Evolutionary conservation across 805 yeast genomes (phyloP), one percentile per base, ranked within the genome.

Genomic region (Sugiyamaella americana): DNA sequence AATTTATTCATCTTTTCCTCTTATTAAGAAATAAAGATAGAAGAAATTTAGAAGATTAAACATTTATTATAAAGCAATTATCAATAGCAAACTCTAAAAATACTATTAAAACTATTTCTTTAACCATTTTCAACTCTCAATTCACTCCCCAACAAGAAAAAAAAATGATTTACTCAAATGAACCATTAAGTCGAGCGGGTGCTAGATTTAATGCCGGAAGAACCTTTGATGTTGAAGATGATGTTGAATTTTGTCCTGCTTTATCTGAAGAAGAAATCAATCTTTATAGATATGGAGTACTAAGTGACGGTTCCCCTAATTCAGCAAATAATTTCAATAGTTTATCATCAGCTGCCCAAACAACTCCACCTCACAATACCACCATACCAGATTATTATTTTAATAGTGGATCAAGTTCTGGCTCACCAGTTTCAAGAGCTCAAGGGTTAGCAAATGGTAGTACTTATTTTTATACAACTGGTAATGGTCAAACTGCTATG

Each of bases 161-260:
- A 8, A 13, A 8, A 26, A 26, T 26, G 32, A 26, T 26, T 26
- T 26, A 26, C 13, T 26, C 32, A 26, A 26, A 26, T 13, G 11
- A 26, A 26, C 32, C 32, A 26, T 13, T 26, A 8, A 26, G 32
- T 13, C 32, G 13, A 13, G 32, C 16, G 20, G 37, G 21, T 30
- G 48, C 55, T n/a, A 72, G 73, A 52, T 71, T 79, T 56, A 76
- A 79, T 54, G 72, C 78, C 38, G 77, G 79, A 53, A 75, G 82
- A 55, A 73, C 84, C 23, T 80, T 82, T 62, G 86, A 80, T 54
- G 55, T 71, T 37, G 84, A 78, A 58, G 83, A 81, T 52, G 87
- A 82, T 56, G 59, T 74, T 29, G 87, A 80, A 63, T 82, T 82
- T 59, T 78, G 79, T 51, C 82, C 82, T 19, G 64, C 43, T 35